Conservation (phyloP, 192 early-diverging fungal genomes). For the Ramicandelaber brevisporus region DNA sequence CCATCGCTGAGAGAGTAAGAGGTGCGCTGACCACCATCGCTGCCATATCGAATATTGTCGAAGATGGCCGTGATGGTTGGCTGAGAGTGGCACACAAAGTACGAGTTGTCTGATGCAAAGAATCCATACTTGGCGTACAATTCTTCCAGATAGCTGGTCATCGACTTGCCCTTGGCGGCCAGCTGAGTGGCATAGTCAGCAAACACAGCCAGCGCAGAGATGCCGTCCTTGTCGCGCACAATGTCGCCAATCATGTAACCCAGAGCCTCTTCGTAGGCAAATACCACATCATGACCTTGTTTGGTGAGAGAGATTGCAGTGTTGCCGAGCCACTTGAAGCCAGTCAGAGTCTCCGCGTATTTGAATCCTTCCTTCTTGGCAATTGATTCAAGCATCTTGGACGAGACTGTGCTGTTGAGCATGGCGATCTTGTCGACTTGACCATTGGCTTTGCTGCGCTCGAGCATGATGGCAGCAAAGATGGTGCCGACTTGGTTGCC, state of each 20-base stretch:
- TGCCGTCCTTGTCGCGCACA: conserved; percentile 82
- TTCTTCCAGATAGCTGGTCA: conserved; percentile 40
- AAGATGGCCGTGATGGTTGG: conserved; percentile 46
- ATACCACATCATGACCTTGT: conserved; percentile 37
- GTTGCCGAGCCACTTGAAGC: conserved; percentile 93
- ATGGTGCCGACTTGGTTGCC: conserved; percentile 81
- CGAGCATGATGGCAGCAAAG: conserved; percentile 35
- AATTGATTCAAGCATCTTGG: conserved; percentile 54
- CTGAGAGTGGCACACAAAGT: conserved; percentile 64
- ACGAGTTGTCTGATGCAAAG: conserved; percentile 66
- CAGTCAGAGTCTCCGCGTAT: conserved; percentile 80
- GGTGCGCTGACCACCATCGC: conserved; percentile 4
- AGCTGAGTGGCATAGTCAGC: conserved; percentile 45
- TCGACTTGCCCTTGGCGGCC: conserved; percentile 26
- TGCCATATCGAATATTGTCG: conserved; percentile 55
- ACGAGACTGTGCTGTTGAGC: conserved; percentile 69
- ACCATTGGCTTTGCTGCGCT: conserved; percentile 19
- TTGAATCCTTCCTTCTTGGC: conserved; percentile 44
- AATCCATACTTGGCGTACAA: conserved; percentile 55
- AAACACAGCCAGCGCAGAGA: conserved; percentile 58
- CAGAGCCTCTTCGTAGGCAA: conserved; percentile 89
- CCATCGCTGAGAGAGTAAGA: conserved; percentile 3
- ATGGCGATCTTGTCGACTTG: conserved; percentile 37
- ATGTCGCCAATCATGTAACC: conserved; percentile 55
- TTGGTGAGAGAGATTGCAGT: conserved; percentile 34